Percentiles rank a stretch among this genome's conserved stretches.
Conservation (phyloP, 176 grass and related monocot genomes). For the Chrysopogon serrulatus region DNA sequence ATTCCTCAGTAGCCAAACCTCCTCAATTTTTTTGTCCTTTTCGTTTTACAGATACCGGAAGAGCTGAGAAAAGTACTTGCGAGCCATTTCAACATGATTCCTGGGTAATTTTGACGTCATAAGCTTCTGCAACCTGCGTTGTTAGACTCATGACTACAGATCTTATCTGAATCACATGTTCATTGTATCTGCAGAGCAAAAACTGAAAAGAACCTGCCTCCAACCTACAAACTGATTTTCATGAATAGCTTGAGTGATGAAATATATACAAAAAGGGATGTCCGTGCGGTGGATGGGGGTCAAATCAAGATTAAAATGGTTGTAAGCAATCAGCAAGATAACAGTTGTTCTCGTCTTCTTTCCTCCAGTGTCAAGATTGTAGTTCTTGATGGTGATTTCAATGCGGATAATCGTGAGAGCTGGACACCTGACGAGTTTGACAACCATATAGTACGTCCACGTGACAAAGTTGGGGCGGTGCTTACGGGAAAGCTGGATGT, state of each 20-base stretch:
- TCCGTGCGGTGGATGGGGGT: background rate
- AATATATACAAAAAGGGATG: conserved; percentile 29
- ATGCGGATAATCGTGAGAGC: background rate
- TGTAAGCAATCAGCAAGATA: background rate
- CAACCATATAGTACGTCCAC: conserved; percentile 5
- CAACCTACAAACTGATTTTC: conserved; percentile 29
- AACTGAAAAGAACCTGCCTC: conserved; percentile 14
- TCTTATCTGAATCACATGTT: background rate
- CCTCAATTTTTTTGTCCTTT: background rate
- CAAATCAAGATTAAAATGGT: conserved; percentile 7
- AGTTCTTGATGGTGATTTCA: conserved; percentile 56
- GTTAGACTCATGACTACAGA: background rate
- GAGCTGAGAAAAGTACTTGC: conserved; percentile 19
- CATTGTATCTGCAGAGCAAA: background rate
- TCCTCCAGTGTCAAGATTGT: conserved; percentile 40
- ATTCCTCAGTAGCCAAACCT: background rate
- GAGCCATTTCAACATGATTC: background rate
- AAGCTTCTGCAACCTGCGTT: background rate
- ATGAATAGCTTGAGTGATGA: conserved; percentile 11
- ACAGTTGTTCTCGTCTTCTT: background rate
- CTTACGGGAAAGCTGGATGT: conserved; percentile 27
- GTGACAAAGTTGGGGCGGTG: conserved; percentile 31
- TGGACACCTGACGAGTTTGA: conserved; percentile 43
- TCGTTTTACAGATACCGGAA: conserved; percentile 13
- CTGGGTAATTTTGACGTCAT: background rate